Conservation (phyloP, 2,329 filamentous ascomycete genomes). For the Neonectria punicea region DNA sequence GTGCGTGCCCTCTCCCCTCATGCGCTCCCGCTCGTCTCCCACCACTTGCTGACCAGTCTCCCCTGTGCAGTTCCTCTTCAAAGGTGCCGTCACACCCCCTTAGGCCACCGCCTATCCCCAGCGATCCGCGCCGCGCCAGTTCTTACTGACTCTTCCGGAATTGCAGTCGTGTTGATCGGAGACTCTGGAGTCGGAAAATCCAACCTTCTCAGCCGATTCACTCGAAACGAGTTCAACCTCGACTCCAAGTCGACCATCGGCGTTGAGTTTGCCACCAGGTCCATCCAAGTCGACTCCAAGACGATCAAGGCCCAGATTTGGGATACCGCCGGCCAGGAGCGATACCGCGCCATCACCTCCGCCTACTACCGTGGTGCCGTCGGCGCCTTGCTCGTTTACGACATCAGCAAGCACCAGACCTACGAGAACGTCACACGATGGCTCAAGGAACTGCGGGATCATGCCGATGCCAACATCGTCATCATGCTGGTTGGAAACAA, state of each 20-base stretch:
- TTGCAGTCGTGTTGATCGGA: constrained; percentile 93
- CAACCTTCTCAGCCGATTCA: constrained; percentile 99
- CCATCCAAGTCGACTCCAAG: constrained; percentile 98
- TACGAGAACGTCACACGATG: constrained; percentile 99
- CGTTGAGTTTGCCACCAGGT: constrained; percentile 98
- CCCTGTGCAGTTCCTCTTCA: constrained; percentile 89
- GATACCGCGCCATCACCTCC: constrained; percentile 98
- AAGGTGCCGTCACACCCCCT: constrained; percentile 71
- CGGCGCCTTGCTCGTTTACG: constrained; percentile 96
- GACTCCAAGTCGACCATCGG: constrained; percentile 99
- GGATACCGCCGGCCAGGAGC: constrained; percentile 99
- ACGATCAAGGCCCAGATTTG: constrained; percentile 99
- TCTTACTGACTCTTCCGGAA: constrained; percentile 45
- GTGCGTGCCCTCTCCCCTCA: constrained; percentile 65
- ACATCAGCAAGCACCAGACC: constrained; percentile 99
- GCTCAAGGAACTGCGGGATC: constrained; percentile 98
- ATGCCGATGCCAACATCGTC: constrained; percentile 98
- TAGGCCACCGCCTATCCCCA: constrained; percentile 29
- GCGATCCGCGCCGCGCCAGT: constrained; percentile 26
- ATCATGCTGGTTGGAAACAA: constrained; percentile 99
- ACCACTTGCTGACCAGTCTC: constrained; percentile 46
- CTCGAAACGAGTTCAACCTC: constrained; percentile 99
- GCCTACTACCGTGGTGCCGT: constrained; percentile 99
- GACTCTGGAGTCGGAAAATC: constrained; percentile 99
- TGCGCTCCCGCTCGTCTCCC: constrained; percentile 33